Base-by-base conservation (phyloP, 768 basidiomycete genomes). In the Mycena vulgaris region DNA sequence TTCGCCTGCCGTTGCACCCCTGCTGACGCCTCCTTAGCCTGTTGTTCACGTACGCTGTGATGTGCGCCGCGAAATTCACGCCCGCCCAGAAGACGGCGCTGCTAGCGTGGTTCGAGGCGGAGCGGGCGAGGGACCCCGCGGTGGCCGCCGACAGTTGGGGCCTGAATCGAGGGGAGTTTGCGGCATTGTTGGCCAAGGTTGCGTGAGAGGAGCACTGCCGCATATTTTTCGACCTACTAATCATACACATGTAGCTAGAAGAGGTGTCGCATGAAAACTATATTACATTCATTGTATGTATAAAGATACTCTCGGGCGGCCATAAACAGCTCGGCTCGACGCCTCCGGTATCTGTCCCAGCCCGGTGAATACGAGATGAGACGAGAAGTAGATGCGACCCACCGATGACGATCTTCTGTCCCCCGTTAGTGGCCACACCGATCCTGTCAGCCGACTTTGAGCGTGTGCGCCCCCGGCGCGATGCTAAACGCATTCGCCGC, bases 341-440 rank as follows among this genome's bases (percentile, higher is more conserved):
- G 19, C 87, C 88, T 37, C 90, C 90, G 27, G 87, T 84, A 77
- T 91, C 90, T 90, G 25, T 11, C 42, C n/a, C n/a, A 48, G 23
- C 53, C 59, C 42, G 10, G 27, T 48, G 14, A 48, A 27, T 27
- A 6, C 25, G 6, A 25, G 23, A 9, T 7, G 16, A 27, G 7
- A 49, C 3, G 70, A 53, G 66, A 39, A 39, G 63, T 31, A 35
- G 37, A 25, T 35, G 33, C 19, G 9, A 76, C 79, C 23, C 68
- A 90, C 89, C 80, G 61, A 91, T 89, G 37, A 91, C 84, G 52
- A 91, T 86, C 75, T 89, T 91, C 76, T 91, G 87, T 28, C 90
- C 80, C 2, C 89, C 86, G 16, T 90, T 88, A n/a, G n/a, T n/a
- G n/a, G n/a, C n/a, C n/a, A n/a, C n/a, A n/a, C n/a, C n/a, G n/a